phyloP scores from a whole-genome alignment of 306 rosid genomes.

The Castanea crenata region DNA sequence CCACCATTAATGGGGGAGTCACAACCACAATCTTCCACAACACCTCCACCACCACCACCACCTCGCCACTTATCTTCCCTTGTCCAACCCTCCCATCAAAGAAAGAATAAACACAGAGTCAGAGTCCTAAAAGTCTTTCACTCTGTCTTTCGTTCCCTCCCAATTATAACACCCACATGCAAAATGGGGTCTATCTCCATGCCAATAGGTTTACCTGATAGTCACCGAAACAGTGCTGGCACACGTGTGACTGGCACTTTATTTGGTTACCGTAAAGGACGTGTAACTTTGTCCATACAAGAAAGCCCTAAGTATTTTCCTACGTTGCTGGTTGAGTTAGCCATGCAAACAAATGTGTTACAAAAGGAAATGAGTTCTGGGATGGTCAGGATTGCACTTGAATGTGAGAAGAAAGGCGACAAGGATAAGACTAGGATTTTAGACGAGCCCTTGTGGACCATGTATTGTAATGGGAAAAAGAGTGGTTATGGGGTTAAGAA shows the following conservation, averaged over 20 bases:
- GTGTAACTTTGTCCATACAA: conserved; percentile 64
- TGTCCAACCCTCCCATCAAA: conserved; percentile 48
- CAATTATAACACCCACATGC: conserved; percentile 65
- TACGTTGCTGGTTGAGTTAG: conserved; percentile 49
- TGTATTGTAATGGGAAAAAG: conserved; percentile 84
- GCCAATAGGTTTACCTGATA: conserved; percentile 18
- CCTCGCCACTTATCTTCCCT: conserved; percentile 35
- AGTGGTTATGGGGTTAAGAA: conserved; percentile 66
- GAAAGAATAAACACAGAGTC: conserved; percentile 43
- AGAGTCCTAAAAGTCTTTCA: conserved; percentile 53
- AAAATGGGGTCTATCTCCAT: conserved; percentile 40
- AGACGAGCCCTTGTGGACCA: conserved; percentile 70
- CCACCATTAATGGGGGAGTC: conserved; percentile 61
- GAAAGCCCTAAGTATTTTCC: conserved; percentile 59
- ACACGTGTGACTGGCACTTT: conserved; percentile 54
- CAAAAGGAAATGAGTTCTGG: conserved; percentile 72
- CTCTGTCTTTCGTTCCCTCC: conserved; percentile 69
- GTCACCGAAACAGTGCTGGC: conserved; percentile 8
- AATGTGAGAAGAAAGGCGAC: conserved; percentile 66
- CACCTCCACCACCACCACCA: conserved; percentile 27
- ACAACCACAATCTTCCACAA: conserved; percentile 21
- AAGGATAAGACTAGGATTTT: conserved; percentile 51
- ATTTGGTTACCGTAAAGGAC: conserved; percentile 67
- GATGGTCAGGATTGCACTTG: conserved; percentile 76
- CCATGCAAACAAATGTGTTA: conserved; percentile 55